phyloP scores from a whole-genome alignment of 2,329 filamentous ascomycete genomes.

The Colletotrichum australisinense region DNA sequence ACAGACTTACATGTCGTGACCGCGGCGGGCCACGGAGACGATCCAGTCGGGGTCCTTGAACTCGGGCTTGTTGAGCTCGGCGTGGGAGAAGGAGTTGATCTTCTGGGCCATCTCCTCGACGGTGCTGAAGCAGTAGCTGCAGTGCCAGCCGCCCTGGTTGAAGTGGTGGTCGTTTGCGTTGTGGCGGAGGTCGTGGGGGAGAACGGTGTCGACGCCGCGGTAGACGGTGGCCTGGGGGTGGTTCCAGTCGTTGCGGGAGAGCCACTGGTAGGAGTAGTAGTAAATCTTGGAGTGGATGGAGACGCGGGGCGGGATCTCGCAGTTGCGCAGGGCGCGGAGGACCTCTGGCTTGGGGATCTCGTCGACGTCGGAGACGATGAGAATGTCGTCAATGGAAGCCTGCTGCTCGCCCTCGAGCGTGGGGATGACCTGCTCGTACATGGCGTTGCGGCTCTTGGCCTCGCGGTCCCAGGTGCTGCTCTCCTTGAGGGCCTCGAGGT shows the following conservation, averaged over 20 bases:
- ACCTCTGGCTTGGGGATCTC: slow-evolving; percentile 67
- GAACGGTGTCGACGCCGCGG: slow-evolving; percentile 56
- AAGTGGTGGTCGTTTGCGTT: slow-evolving; percentile 54
- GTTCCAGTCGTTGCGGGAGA: slow-evolving; percentile 59
- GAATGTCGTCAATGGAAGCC: slow-evolving; percentile 62
- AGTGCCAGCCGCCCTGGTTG: slow-evolving; percentile 68
- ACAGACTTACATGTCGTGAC: slow-evolving; percentile 54
- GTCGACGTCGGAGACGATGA: slow-evolving; percentile 71
- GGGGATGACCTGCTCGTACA: slow-evolving; percentile 68
- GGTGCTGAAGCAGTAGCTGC: slow-evolving; percentile 69
- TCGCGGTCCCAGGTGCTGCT: slow-evolving; percentile 61
- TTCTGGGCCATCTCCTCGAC: slow-evolving; percentile 66
- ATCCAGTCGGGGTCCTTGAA: slow-evolving; percentile 53
- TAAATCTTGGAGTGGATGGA: slow-evolving; percentile 65
- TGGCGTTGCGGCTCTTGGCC: slow-evolving; percentile 64
- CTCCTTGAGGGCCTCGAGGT: slow-evolving; percentile 24
- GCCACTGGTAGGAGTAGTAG: slow-evolving; percentile 69
- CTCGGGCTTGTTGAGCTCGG: slow-evolving; percentile 49
- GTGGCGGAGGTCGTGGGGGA: slow-evolving; percentile 64
- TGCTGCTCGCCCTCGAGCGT: slow-evolving; percentile 52
- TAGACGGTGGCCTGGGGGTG: slow-evolving; percentile 72
- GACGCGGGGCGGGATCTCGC: slow-evolving; percentile 62
- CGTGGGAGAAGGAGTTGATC: slow-evolving; percentile 58
- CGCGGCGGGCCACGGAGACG: slow-evolving; percentile 53
- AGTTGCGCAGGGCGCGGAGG: slow-evolving; percentile 60